phyloP scores from a whole-genome alignment of 148 eudicot species.

The Camellia granthamiana region DNA sequence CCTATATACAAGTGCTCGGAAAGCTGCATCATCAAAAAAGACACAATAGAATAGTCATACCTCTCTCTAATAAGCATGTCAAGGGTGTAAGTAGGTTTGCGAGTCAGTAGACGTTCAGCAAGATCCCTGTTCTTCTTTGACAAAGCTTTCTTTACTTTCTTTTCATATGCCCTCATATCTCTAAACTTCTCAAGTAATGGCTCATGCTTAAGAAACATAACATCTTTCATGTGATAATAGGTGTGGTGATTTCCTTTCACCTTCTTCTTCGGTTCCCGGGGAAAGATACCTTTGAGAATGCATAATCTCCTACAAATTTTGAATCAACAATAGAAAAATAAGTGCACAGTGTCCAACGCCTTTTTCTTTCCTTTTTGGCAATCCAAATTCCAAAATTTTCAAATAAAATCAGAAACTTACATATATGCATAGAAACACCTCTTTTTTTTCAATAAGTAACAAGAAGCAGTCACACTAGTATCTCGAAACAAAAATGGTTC shows the following conservation, averaged over 20 bases:
- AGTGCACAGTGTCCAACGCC: neutral
- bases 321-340: neutral
- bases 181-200: conserved; percentile 71
- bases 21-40: neutral
- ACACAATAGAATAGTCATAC: conserved; percentile 26
- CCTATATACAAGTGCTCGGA: too few relatives aligned
- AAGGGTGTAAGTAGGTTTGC: conserved; percentile 58
- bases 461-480: neutral
- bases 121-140: conserved; percentile 77
- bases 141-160: conserved; percentile 69
- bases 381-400: neutral
- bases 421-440: neutral
- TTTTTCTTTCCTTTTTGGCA: neutral
- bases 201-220: conserved; percentile 72
- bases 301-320: conserved; percentile 62
- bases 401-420: neutral
- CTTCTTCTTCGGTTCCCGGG: conserved; percentile 96
- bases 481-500: neutral
- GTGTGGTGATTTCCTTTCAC: conserved; percentile 93
- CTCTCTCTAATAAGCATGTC: conserved; percentile 78
- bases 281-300: conserved; percentile 84
- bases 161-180: conserved; percentile 63
- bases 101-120: conserved; percentile 58
- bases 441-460: neutral
- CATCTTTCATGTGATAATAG: conserved; percentile 87